These are phyloP conservation scores for Aquilaria sinensis DNA, from an alignment of 345 rosid species.

Conservation along the genomic window DNA sequence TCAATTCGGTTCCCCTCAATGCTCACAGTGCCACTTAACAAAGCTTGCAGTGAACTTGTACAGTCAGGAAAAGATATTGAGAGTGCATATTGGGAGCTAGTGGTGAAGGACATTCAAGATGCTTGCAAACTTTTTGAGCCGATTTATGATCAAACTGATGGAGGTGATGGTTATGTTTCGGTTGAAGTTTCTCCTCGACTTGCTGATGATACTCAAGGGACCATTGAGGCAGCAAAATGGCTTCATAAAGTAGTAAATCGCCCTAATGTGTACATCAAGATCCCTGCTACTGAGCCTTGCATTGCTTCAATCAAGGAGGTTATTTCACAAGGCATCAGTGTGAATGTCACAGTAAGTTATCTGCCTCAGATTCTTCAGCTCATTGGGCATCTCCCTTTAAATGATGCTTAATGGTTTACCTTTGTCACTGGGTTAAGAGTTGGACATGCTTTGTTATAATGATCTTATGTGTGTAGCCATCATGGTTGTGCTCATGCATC, in stretches of 20 bases:
- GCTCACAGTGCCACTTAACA: neutral
- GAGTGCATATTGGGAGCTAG: constrained; percentile 94
- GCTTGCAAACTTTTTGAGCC: constrained; percentile 96
- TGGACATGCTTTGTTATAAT: too few species aligned
- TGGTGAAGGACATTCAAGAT: constrained; percentile 95
- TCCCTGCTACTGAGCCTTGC: constrained; percentile 93
- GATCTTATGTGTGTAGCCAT: too few species aligned
- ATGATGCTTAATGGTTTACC: too few species aligned
- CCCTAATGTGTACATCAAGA: constrained; percentile 89
- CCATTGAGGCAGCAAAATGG: constrained; percentile 86
- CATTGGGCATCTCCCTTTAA: too few species aligned
- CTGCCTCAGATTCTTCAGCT: neutral
- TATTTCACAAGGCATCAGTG: constrained; percentile 81
- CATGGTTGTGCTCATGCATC: too few species aligned
- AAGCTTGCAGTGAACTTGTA: constrained; percentile 64
- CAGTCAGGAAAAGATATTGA: constrained; percentile 90
- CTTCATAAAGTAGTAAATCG: constrained; percentile 83
- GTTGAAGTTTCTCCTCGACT: constrained; percentile 97
- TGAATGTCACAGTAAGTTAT: constrained; percentile 84
- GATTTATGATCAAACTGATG: constrained; percentile 86
- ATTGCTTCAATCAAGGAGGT: constrained; percentile 90
- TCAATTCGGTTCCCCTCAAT: too few species aligned
- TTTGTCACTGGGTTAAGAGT: too few species aligned
- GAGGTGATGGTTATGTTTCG: constrained; percentile 92
- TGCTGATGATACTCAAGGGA: constrained; percentile 84